These are phyloP conservation scores for Linnemannia elongata DNA, from an alignment of 192 early-diverging fungal genomes.

Conservation along the genomic window DNA sequence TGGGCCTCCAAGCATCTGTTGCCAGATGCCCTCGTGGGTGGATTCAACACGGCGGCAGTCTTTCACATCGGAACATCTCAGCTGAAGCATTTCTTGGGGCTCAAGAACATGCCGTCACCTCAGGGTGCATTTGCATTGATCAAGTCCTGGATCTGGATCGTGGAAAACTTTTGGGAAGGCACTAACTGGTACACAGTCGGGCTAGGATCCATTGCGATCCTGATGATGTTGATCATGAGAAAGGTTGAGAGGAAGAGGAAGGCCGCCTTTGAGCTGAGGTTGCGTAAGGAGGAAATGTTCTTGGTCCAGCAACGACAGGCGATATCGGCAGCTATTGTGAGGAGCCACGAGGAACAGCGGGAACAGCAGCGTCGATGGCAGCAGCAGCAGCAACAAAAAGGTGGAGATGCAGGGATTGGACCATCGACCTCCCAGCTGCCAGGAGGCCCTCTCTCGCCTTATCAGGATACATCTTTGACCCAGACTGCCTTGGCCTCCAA, in stretches of 20 bases:
- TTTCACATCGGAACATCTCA: slow-evolving; percentile 58
- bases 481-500: slow-evolving; percentile 18
- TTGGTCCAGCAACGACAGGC: slow-evolving; percentile 46
- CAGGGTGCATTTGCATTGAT: slow-evolving; percentile 48
- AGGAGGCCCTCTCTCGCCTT: background rate
- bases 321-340: slow-evolving; percentile 27
- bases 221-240: slow-evolving; percentile 44
- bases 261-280: slow-evolving; percentile 26
- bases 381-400: slow-evolving; percentile 29
- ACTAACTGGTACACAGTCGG: slow-evolving; percentile 51
- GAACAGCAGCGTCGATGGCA: slow-evolving; percentile 18
- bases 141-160: slow-evolving; percentile 52
- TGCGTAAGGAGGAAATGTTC: slow-evolving; percentile 37
- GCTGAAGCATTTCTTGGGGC: slow-evolving; percentile 51
- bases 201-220: slow-evolving; percentile 36
- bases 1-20: slow-evolving; percentile 54
- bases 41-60: slow-evolving; percentile 56
- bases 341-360: slow-evolving; percentile 26
- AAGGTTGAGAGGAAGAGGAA: slow-evolving; percentile 37
- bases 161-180: slow-evolving; percentile 15
- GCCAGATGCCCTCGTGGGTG: slow-evolving; percentile 49
- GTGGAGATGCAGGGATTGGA: background rate
- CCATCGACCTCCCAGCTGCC: background rate
- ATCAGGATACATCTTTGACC: background rate
- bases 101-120: slow-evolving; percentile 28